Evolutionary conservation across 2,329 filamentous ascomycete species (phyloP).

Genomic region (Microcyclospora tardicrescens): DNA sequence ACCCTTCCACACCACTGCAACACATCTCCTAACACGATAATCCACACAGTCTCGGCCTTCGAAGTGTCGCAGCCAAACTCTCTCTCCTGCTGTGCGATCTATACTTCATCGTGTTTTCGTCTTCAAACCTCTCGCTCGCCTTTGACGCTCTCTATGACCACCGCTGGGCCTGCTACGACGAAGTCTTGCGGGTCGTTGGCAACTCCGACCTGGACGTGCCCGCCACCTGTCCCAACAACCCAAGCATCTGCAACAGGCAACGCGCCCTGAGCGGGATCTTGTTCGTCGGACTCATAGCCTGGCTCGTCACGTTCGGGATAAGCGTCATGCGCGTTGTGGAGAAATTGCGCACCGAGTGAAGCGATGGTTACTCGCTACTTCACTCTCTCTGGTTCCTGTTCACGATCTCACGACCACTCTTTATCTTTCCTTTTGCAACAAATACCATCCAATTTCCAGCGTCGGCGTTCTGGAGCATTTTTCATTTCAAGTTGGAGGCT

Average conservation of each 20-base stretch:
- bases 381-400: too few relatives aligned
- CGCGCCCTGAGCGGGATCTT: slow-evolving; percentile 66
- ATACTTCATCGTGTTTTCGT: slow-evolving; percentile 95
- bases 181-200: slow-evolving; percentile 8
- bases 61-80: slow-evolving; percentile 73
- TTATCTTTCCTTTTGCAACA: too few relatives aligned
- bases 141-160: slow-evolving; percentile 65
- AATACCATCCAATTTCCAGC: too few relatives aligned
- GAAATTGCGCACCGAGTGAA: slow-evolving; percentile 19
- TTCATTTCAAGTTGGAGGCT: too few relatives aligned
- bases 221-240: slow-evolving; percentile 22
- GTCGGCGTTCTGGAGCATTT: too few relatives aligned
- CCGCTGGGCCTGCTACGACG: slow-evolving; percentile 37
- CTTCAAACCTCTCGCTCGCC: slow-evolving; percentile 78
- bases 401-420: too few relatives aligned
- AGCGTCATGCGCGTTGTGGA: slow-evolving; percentile 39
- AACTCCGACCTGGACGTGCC: slow-evolving; percentile 9
- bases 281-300: slow-evolving; percentile 71
- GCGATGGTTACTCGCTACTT: background rate
- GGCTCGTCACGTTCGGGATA: slow-evolving; percentile 79
- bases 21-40: slow-evolving; percentile 4
- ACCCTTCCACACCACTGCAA: background rate
- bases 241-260: slow-evolving; percentile 46
- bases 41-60: slow-evolving; percentile 51
- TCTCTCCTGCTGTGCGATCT: slow-evolving; percentile 82